Evolutionary conservation across 495 filamentous ascomycete species (phyloP).

Genomic region (Entonaema liquescens): DNA sequence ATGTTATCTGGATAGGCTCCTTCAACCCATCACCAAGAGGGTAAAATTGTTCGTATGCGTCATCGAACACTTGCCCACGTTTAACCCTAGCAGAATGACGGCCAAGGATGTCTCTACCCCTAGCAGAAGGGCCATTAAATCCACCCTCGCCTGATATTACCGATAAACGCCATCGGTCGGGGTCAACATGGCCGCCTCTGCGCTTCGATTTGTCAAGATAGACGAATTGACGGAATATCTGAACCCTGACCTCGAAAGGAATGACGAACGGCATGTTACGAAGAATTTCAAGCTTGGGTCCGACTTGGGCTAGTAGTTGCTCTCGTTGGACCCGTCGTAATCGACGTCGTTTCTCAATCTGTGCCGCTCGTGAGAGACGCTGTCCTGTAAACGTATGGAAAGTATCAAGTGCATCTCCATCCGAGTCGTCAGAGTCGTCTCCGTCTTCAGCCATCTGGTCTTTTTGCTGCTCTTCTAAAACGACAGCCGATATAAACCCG

Average conservation of each 20-base stretch:
- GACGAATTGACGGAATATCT: conserved; percentile 95
- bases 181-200: conserved; percentile 77
- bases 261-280: conserved; percentile 98
- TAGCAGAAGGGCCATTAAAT: conserved; percentile 41
- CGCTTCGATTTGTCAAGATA: conserved; percentile 79
- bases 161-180: conserved; percentile 79
- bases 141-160: conserved; percentile 51
- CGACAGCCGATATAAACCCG: conserved; percentile 84
- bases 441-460: conserved; percentile 42
- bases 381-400: conserved; percentile 39
- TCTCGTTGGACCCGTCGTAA: conserved; percentile 70
- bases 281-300: conserved; percentile 87
- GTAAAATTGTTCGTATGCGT: conserved; percentile 88
- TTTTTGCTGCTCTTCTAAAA: conserved; percentile 85
- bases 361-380: conserved; percentile 48
- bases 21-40: conserved; percentile 82
- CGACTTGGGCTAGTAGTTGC: conserved; percentile 75
- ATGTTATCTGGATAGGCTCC: conserved; percentile 97
- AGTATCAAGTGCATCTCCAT: conserved; percentile 27
- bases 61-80: conserved; percentile 81
- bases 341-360: conserved; percentile 59
- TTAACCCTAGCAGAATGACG: conserved; percentile 84
- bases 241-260: conserved; percentile 88
- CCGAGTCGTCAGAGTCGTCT: conserved; percentile 38
- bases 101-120: conserved; percentile 62